Base-by-base conservation (phyloP, 75 land plant genomes). In the Cryptomeria japonica region DNA sequence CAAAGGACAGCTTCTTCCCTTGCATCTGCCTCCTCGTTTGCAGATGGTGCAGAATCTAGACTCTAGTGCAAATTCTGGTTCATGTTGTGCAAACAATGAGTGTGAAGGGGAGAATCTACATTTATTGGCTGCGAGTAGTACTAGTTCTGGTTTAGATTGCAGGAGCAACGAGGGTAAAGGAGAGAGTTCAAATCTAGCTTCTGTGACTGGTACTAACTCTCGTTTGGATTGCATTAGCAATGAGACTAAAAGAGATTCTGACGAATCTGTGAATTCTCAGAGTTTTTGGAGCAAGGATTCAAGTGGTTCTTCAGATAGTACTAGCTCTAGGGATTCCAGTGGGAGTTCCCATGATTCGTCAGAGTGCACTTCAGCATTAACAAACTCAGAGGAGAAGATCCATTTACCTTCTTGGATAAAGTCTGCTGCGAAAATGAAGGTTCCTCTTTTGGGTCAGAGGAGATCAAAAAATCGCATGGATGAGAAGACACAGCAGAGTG, bases 1-100 rank as follows among this genome's bases (percentile, higher is more conserved):
- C 95, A 93, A 92, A 36, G 95, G 95, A 75, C 90, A 92, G 85
- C 89, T 93, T 38, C 92, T 93, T 39, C 95, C 95, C 22, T 92
- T 93, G 79, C 93, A 93, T 42, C 91, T 90, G 86, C 91, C 93
- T 38, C 95, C 91, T 1, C 89, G 95, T 42, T 85, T 92, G 79
- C 87, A 87, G 84, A 89, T 93, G 89, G 89, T 93, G 86, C 89
- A 88, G 13, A 89, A 89, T 28, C 89, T 93, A 82, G 84, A 22
- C 28, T 22, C 49, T 75, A 34, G 77, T 32, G 55, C 55, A 13
- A 51, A 51, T 51, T 51, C 55, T 51, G 55, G 55, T 51, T 51
- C 55, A 51, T 51, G 55, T 51, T 51, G 55, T 51, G 55, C 0
- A 13, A 51, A 51, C 55, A 51, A 14, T 1, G 55, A 51, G 55